These are phyloP conservation scores for Dovyalis caffra DNA, from an alignment of 345 rosid genomes.

Conservation along the genomic window DNA sequence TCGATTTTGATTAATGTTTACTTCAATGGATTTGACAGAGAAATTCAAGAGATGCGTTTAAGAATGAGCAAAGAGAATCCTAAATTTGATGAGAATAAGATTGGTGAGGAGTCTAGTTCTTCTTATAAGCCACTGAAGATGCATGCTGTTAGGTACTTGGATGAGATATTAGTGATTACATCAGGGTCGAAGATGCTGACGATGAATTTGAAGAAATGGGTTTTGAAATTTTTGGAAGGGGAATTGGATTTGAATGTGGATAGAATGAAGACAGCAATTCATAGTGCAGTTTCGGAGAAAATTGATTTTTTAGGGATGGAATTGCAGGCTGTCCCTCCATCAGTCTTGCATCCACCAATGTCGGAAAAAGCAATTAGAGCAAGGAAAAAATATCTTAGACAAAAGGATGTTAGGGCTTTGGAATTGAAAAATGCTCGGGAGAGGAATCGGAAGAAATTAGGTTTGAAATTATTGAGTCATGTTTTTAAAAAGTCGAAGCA, in stretches of 20 bases:
- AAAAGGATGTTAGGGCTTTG: constrained; percentile 70
- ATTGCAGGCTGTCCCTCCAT: constrained; percentile 89
- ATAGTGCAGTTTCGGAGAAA: constrained; percentile 80
- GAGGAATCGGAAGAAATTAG: constrained; percentile 72
- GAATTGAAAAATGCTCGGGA: constrained; percentile 84
- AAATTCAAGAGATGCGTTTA: constrained; percentile 63
- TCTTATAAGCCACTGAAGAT: constrained; percentile 66
- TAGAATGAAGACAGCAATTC: constrained; percentile 59
- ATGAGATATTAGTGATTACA: constrained; percentile 74
- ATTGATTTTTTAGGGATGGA: constrained; percentile 75
- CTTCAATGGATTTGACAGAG: constrained; percentile 67
- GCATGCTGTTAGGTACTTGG: constrained; percentile 78
- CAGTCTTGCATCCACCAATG: constrained; percentile 71
- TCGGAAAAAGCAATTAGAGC: constrained; percentile 87
- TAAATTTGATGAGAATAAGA: constrained; percentile 35
- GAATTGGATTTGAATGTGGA: constrained; percentile 63
- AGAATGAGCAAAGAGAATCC: constrained; percentile 49
- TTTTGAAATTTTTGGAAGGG: constrained; percentile 55
- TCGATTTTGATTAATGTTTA: constrained; percentile 68
- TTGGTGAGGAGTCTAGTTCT: constrained; percentile 34
- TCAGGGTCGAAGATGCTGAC: constrained; percentile 72
- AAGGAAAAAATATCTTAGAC: constrained; percentile 79
- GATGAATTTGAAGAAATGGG: constrained; percentile 58
- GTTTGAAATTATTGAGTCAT: constrained; percentile 67
- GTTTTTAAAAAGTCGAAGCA: constrained; percentile 72